These are phyloP conservation scores for Lactarius indigo DNA, from an alignment of 768 basidiomycete species.

Conservation along the genomic window DNA sequence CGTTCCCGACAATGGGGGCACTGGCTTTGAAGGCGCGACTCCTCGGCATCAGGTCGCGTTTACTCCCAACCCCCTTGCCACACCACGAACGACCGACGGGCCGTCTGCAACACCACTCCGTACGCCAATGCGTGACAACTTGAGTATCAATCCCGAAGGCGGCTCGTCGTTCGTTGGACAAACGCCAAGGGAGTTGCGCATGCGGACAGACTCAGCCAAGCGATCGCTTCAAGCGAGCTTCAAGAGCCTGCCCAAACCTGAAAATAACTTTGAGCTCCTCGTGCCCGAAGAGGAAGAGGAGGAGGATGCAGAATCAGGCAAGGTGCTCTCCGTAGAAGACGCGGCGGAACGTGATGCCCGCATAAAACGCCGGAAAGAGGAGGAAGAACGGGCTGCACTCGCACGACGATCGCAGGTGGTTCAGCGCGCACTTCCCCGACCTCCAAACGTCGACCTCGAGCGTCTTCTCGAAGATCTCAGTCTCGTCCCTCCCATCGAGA, in stretches of 20 bases:
- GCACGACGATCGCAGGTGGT: constrained; percentile 80
- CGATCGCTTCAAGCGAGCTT: constrained; percentile 79
- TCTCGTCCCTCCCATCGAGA: constrained; percentile 41
- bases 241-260: constrained; percentile 80
- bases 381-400: constrained; percentile 75
- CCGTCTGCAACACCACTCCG: constrained; percentile 75
- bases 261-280: constrained; percentile 96
- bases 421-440: constrained; percentile 80
- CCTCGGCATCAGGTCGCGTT: constrained; percentile 88
- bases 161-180: constrained; percentile 52
- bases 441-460: constrained; percentile 73
- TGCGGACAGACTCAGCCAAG: constrained; percentile 61
- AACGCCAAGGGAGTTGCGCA: constrained; percentile 75
- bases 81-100: constrained; percentile 50
- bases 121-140: constrained; percentile 91
- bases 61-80: constrained; percentile 95
- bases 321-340: constrained; percentile 66
- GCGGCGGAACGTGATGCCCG: constrained; percentile 88
- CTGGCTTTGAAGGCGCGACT: constrained; percentile 93
- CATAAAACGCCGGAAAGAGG: constrained; percentile 59
- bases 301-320: constrained; percentile 36
- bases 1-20: constrained; percentile 63
- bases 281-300: constrained; percentile 79
- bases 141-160: constrained; percentile 79
- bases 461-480: constrained; percentile 58